A percentile compares a stretch with the other conserved stretches of the same genome.
phyloP scores from a whole-genome alignment of 169 alveolate species.

The Eimeria mitis region DNA sequence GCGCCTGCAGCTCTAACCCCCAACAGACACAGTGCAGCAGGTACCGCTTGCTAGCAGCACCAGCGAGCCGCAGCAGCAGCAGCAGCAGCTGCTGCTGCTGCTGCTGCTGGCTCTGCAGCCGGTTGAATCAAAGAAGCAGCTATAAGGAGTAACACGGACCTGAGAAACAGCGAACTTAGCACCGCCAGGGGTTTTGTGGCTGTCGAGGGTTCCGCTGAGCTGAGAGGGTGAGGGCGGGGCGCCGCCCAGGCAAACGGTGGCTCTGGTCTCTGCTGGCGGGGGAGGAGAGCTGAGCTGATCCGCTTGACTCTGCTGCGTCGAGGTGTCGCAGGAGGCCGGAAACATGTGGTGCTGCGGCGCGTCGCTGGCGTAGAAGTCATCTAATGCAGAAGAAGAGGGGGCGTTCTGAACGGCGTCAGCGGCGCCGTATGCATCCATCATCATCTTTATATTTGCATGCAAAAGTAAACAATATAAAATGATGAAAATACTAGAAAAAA shows the following conservation, averaged over 20 bases:
- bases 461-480: neutral
- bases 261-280: neutral
- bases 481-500: neutral
- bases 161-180: conserved; percentile 60
- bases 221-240: neutral
- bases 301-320: neutral
- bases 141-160: neutral
- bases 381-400: neutral
- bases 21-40: neutral
- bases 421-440: neutral
- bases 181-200: conserved; percentile 7
- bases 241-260: conserved; percentile 25
- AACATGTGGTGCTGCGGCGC: conserved; percentile 1
- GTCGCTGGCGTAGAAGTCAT: conserved; percentile 52
- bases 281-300: conserved; percentile 3
- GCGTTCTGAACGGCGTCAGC: neutral
- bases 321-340: neutral
- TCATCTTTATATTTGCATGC: conserved; percentile 15
- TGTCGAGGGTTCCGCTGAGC: conserved; percentile 21
- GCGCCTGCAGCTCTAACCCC: neutral
- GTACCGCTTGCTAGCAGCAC: neutral
- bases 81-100: neutral
- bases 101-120: too few species aligned
- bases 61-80: neutral
- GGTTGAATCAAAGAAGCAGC: neutral